phyloP scores from a whole-genome alignment of 2,329 filamentous ascomycete genomes.

The Talaromyces sp. region DNA sequence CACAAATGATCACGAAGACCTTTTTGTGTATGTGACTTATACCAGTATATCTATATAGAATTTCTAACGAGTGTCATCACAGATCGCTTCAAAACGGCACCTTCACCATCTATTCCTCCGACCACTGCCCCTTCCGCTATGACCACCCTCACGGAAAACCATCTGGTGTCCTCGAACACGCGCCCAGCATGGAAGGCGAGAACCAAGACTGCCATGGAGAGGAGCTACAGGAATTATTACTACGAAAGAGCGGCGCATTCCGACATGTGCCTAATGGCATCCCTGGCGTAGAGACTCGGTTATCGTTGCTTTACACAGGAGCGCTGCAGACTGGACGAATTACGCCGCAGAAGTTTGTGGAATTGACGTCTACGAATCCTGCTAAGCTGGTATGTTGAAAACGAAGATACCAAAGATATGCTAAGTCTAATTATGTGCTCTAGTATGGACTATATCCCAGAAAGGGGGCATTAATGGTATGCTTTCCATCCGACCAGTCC shows the following conservation, averaged over 20 bases:
- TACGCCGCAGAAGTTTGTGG: slow-evolving; percentile 42
- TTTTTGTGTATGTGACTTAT: not conserved
- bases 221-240: not conserved
- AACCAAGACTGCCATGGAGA: not conserved
- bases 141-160: slow-evolving; percentile 51
- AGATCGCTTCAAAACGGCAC: slow-evolving; percentile 49
- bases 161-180: slow-evolving; percentile 44
- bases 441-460: slow-evolving; percentile 38
- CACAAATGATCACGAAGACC: slow-evolving; percentile 43
- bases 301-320: slow-evolving; percentile 38
- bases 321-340: slow-evolving; percentile 28
- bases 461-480: slow-evolving; percentile 38
- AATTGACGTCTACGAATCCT: slow-evolving; percentile 43
- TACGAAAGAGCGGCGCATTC: slow-evolving; percentile 41
- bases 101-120: slow-evolving; percentile 53
- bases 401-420: too few relatives aligned
- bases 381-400: slow-evolving; percentile 32
- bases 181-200: slow-evolving; percentile 27
- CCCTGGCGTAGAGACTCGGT: slow-evolving; percentile 15
- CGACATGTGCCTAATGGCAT: slow-evolving; percentile 50
- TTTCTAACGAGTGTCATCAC: not conserved
- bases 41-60: not conserved
- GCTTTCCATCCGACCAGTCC: not conserved
- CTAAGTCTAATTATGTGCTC: not conserved
- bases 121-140: slow-evolving; percentile 47